These are phyloP conservation scores for Coniochaeta prunicola DNA, from an alignment of 2,329 filamentous ascomycete genomes.

Conservation along the genomic window DNA sequence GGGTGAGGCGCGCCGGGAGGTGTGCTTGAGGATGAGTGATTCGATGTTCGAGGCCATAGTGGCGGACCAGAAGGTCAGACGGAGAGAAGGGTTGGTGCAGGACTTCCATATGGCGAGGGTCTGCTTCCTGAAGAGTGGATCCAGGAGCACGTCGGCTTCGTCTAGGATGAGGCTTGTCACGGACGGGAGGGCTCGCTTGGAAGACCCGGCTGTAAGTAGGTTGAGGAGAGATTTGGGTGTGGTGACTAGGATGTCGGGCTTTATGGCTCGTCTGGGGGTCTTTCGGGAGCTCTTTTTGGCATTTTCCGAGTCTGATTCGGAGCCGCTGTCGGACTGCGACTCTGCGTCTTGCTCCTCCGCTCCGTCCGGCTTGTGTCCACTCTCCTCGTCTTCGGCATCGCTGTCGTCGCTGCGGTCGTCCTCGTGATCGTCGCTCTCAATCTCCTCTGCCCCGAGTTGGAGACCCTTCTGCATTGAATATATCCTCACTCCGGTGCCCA, in stretches of 20 bases:
- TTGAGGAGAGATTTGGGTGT: constrained; percentile 75
- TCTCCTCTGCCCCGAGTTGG: constrained; percentile 48
- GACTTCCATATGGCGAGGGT: constrained; percentile 78
- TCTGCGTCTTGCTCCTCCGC: constrained; percentile 7
- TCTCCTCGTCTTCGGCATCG: not conserved
- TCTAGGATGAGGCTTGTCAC: constrained; percentile 76
- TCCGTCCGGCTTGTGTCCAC: constrained; percentile 3
- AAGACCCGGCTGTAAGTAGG: constrained; percentile 42
- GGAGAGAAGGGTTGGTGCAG: constrained; percentile 62
- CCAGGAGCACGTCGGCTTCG: constrained; percentile 90
- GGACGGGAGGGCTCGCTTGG: constrained; percentile 47
- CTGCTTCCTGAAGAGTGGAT: constrained; percentile 83
- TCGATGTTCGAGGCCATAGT: constrained; percentile 96
- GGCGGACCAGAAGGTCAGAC: constrained; percentile 85
- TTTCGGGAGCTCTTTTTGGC: constrained; percentile 6
- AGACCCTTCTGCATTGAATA: constrained; percentile 81
- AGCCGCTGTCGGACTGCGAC: constrained; percentile 4
- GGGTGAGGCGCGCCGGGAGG: constrained; percentile 34
- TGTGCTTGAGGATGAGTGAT: constrained; percentile 61
- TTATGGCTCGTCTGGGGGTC: constrained; percentile 45
- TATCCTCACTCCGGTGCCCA: constrained; percentile 70
- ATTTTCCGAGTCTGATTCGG: not conserved
- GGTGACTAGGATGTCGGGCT: constrained; percentile 72
- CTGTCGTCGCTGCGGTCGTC: not conserved
- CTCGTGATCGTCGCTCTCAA: constrained; percentile 6